Conservation (phyloP, 192 early-diverging fungal species). For the Rhizophagus prolifer region DNA sequence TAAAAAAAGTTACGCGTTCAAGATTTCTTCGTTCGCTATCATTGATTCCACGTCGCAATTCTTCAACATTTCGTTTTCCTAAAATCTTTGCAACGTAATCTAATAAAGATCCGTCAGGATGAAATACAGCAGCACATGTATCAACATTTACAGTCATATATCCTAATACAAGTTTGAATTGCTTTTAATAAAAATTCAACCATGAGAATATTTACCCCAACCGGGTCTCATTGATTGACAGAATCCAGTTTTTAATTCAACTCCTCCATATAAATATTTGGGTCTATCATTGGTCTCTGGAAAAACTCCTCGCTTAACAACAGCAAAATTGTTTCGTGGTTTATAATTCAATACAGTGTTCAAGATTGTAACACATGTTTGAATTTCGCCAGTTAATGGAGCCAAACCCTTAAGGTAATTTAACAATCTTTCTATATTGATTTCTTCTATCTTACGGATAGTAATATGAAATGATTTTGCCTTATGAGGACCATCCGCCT, state of each 20-base stretch:
- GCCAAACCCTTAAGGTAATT: background rate
- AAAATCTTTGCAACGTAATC: background rate
- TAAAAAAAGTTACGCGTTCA: background rate
- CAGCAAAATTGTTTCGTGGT: background rate
- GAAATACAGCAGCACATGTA: conserved; percentile 6
- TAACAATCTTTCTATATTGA: background rate
- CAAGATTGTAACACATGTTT: background rate
- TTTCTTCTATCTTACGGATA: background rate
- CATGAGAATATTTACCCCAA: background rate
- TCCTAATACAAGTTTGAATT: background rate
- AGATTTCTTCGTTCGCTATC: background rate
- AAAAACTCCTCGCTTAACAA: conserved; percentile 13
- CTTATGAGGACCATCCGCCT: background rate
- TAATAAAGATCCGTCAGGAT: background rate
- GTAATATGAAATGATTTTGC: conserved; percentile 5
- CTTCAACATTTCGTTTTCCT: background rate
- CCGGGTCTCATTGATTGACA: conserved; percentile 16
- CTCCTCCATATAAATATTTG: background rate
- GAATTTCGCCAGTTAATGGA: background rate
- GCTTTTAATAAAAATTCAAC: background rate
- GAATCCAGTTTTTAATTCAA: conserved; percentile 11
- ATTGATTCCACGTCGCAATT: conserved; percentile 3
- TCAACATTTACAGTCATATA: conserved; percentile 22
- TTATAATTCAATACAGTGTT: conserved; percentile 22
- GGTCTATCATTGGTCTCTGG: background rate